A percentile compares a stretch with the other conserved stretches of the same genome.
Evolutionary conservation across 1,284 basidiomycete species (phyloP).

Genomic region (Ceratobasidium sp.): DNA sequence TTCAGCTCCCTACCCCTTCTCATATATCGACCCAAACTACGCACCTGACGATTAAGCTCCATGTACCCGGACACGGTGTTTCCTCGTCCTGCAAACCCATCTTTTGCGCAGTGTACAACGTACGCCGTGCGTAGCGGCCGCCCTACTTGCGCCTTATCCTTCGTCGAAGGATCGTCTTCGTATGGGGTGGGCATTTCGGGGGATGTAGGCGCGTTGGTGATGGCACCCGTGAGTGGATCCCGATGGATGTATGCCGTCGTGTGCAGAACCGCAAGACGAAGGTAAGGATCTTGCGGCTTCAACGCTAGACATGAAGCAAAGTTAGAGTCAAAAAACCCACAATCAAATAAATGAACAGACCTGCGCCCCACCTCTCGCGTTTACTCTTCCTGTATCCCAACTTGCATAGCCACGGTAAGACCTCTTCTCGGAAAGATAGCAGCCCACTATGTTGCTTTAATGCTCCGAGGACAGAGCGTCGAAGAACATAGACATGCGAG

Average conservation of each 20-base stretch:
- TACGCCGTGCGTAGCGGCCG: slow-evolving; percentile 33
- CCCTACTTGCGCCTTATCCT: not conserved
- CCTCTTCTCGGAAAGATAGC: slow-evolving; percentile 87
- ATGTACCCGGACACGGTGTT: slow-evolving; percentile 88
- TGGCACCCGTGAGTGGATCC: too few relatives aligned
- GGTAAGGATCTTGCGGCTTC: not conserved
- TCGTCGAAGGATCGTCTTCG: slow-evolving; percentile 1
- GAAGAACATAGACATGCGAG: slow-evolving; percentile 92
- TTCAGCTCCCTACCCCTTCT: not conserved
- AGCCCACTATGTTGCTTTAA: slow-evolving; percentile 73
- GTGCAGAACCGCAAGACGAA: too few relatives aligned
- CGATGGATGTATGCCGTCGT: too few relatives aligned
- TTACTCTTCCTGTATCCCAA: slow-evolving; percentile 71
- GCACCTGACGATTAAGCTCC: slow-evolving; percentile 84
- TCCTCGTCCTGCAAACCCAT: slow-evolving; percentile 78
- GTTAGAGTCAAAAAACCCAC: not conserved
- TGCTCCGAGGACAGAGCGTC: slow-evolving; percentile 80
- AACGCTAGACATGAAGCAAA: not conserved
- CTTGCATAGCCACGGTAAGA: slow-evolving; percentile 91
- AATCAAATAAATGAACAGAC: not conserved
- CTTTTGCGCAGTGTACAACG: slow-evolving; percentile 66
- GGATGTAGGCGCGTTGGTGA: too few relatives aligned
- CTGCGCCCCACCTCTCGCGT: slow-evolving; percentile 25
- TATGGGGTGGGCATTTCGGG: slow-evolving; percentile 18
- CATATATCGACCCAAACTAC: slow-evolving; percentile 12